Conservation (phyloP, 192 early-diverging fungal genomes). For the Umbelopsis vinacea region DNA sequence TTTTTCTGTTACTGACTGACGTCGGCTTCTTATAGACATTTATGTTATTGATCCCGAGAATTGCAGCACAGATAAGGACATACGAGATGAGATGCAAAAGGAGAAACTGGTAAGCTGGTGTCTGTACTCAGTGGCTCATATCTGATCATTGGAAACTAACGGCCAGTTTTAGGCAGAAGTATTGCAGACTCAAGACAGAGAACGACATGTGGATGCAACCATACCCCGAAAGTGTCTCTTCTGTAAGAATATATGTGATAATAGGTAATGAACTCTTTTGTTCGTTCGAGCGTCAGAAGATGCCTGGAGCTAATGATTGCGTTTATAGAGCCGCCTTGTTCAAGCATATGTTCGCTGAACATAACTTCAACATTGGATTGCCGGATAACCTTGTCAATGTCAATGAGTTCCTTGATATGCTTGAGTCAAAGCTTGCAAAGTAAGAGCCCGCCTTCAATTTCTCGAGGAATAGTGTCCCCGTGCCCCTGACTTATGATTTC, state of each 20-base stretch:
- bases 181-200: slow-evolving; percentile 71
- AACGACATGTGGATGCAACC: slow-evolving; percentile 69
- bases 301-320: not conserved
- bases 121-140: not conserved
- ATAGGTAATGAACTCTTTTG: slow-evolving; percentile 44
- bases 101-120: slow-evolving; percentile 58
- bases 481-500: not conserved
- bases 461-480: not conserved
- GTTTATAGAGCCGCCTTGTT: slow-evolving; percentile 66
- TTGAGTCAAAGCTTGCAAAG: slow-evolving; percentile 73
- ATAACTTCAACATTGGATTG: slow-evolving; percentile 93
- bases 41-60: slow-evolving; percentile 65
- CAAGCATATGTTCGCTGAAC: slow-evolving; percentile 88
- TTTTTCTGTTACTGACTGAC: not conserved
- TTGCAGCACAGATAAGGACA: slow-evolving; percentile 60
- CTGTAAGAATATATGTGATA: slow-evolving; percentile 80
- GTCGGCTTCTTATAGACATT: slow-evolving; percentile 28
- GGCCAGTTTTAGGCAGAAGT: slow-evolving; percentile 57
- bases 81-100: slow-evolving; percentile 74
- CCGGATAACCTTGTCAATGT: slow-evolving; percentile 90
- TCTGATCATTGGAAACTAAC: not conserved
- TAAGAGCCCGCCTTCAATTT: slow-evolving; percentile 24
- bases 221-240: slow-evolving; percentile 87
- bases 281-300: not conserved
- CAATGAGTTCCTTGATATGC: slow-evolving; percentile 76